Percentiles rank a stretch among this genome's conserved stretches.
phyloP scores from a whole-genome alignment of 1,284 basidiomycete genomes.

The Cystobasidiaceae sp. region DNA sequence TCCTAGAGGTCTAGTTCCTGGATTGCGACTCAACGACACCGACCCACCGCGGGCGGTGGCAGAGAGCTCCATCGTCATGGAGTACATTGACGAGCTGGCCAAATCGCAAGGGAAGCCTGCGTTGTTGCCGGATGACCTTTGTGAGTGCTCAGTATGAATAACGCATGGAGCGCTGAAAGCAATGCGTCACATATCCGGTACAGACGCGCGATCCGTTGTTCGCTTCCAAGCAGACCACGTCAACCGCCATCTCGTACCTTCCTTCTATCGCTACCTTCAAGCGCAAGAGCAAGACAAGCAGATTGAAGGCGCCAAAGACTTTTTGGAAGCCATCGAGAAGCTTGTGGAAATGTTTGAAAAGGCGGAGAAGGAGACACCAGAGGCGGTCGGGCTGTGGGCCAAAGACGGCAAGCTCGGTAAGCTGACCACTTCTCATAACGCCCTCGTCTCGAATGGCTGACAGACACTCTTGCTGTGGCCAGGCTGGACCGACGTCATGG shows the following conservation, averaged over 20 bases:
- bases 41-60: slow-evolving; percentile 49
- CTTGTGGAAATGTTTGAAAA: slow-evolving; percentile 60
- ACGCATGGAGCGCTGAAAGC: not conserved
- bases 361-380: slow-evolving; percentile 49
- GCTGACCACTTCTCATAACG: no score
- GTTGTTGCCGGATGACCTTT: slow-evolving; percentile 21
- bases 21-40: slow-evolving; percentile 56
- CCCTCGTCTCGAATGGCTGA: not conserved
- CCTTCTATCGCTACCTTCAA: slow-evolving; percentile 73
- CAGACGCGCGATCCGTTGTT: slow-evolving; percentile 43
- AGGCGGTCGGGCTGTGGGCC: slow-evolving; percentile 27
- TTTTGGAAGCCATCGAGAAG: slow-evolving; percentile 54
- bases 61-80: slow-evolving; percentile 66
- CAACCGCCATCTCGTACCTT: slow-evolving; percentile 61
- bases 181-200: not conserved
- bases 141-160: not conserved
- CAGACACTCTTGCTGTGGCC: no score
- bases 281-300: slow-evolving; percentile 61
- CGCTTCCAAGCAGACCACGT: slow-evolving; percentile 65
- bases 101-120: slow-evolving; percentile 20
- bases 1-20: slow-evolving; percentile 72
- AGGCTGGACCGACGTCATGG: slow-evolving; percentile 64
- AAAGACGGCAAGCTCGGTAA: slow-evolving; percentile 20
- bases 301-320: slow-evolving; percentile 57
- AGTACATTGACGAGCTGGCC: slow-evolving; percentile 66